Evolutionary conservation across 2,329 filamentous ascomycete species (phyloP).

Genomic region (Fusarium sp.): DNA sequence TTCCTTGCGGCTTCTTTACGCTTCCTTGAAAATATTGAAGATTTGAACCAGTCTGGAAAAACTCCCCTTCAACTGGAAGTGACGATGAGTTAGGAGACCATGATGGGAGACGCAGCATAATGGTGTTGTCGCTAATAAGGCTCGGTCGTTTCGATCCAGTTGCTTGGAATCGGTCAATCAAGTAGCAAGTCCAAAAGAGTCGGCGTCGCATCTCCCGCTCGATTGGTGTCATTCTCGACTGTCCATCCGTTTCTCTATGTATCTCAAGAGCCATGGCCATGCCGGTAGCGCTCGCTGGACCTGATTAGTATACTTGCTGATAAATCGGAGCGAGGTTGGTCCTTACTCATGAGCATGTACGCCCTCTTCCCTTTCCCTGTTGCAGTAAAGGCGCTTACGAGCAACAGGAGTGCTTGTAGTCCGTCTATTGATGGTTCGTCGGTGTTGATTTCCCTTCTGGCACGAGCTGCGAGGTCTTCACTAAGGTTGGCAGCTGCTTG

Average conservation of each 20-base stretch:
- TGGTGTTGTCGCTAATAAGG: slow-evolving; percentile 80
- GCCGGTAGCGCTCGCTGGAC: slow-evolving; percentile 75
- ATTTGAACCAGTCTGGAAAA: slow-evolving; percentile 83
- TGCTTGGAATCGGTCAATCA: slow-evolving; percentile 85
- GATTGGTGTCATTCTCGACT: slow-evolving; percentile 68
- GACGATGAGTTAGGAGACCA: slow-evolving; percentile 73
- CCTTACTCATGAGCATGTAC: slow-evolving; percentile 83
- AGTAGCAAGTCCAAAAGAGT: slow-evolving; percentile 90
- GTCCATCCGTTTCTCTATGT: slow-evolving; percentile 77
- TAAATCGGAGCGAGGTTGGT: background rate
- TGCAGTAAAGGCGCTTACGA: slow-evolving; percentile 80
- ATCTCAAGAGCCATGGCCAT: slow-evolving; percentile 87
- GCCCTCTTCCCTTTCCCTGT: slow-evolving; percentile 84
- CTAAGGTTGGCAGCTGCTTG: slow-evolving; percentile 74
- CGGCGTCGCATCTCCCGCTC: slow-evolving; percentile 81
- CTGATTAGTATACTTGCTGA: slow-evolving; percentile 48
- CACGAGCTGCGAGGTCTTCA: slow-evolving; percentile 77
- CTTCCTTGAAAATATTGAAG: slow-evolving; percentile 76
- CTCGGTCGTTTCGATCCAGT: slow-evolving; percentile 85
- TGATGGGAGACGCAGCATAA: slow-evolving; percentile 78
- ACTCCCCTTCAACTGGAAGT: slow-evolving; percentile 77
- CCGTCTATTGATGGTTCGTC: slow-evolving; percentile 85
- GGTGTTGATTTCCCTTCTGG: slow-evolving; percentile 76
- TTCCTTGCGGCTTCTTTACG: slow-evolving; percentile 77
- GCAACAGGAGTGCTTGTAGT: slow-evolving; percentile 78